Evolutionary conservation across 1,139 yeast species (phyloP).

Genomic region (Pichia sp.): DNA sequence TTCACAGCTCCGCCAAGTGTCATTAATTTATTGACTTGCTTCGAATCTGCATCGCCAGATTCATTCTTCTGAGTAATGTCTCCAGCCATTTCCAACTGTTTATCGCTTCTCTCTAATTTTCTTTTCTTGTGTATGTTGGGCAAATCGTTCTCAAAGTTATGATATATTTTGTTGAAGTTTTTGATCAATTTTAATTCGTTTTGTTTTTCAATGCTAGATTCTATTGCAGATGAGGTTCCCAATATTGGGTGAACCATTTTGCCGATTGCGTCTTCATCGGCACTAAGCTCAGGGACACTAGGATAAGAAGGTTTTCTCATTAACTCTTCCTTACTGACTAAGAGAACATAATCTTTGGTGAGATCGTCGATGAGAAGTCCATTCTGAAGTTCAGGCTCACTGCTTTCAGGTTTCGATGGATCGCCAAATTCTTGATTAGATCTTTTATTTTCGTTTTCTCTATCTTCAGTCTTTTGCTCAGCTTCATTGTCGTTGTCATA

Average conservation of each 20-base stretch:
- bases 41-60: slow-evolving; percentile 22
- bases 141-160: slow-evolving; percentile 77
- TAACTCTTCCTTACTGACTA: slow-evolving; percentile 17
- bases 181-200: slow-evolving; percentile 38
- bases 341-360: slow-evolving; percentile 10
- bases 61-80: slow-evolving; percentile 15
- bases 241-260: slow-evolving; percentile 33
- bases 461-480: slow-evolving; percentile 5
- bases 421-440: neutral
- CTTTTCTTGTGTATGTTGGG: slow-evolving; percentile 75
- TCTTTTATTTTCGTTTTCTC: too few species aligned
- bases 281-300: slow-evolving; percentile 22
- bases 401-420: neutral
- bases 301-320: slow-evolving; percentile 30
- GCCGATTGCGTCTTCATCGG: slow-evolving; percentile 31
- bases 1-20: slow-evolving; percentile 79
- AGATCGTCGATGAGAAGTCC: slow-evolving; percentile 14
- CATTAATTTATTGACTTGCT: slow-evolving; percentile 34
- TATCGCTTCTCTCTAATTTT: slow-evolving; percentile 75
- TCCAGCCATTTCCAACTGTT: slow-evolving; percentile 50
- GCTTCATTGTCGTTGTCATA: slow-evolving; percentile 4
- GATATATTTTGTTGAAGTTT: slow-evolving; percentile 63
- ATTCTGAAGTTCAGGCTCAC: slow-evolving; percentile 15
- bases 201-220: slow-evolving; percentile 31
- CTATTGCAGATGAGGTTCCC: slow-evolving; percentile 34